A percentile compares a stretch with the other conserved stretches of the same genome.
These are phyloP conservation scores for Avena sativa DNA, from an alignment of 176 grass and related monocot genomes.

Conservation along the genomic window DNA sequence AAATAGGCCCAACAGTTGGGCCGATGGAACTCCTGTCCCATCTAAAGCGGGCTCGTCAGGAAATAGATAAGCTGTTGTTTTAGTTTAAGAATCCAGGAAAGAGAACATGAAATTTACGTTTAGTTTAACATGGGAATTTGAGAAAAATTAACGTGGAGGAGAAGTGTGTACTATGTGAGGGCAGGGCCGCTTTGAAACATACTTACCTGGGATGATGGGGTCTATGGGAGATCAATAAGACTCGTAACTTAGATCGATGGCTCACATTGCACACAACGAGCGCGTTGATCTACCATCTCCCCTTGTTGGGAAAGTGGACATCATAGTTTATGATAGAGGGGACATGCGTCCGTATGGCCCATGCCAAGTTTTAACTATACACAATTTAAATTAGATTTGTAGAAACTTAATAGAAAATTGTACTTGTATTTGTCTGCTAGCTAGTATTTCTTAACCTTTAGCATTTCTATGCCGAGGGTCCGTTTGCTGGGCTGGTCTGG, in stretches of 20 bases:
- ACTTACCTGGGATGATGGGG: slow-evolving; percentile 22
- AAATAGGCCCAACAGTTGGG: too few relatives aligned
- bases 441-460: too few relatives aligned
- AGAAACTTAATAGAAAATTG: too few relatives aligned
- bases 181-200: not conserved
- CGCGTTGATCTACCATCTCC: slow-evolving; percentile 9
- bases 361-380: not conserved
- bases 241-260: slow-evolving; percentile 16
- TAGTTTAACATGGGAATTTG: not conserved
- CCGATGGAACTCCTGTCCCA: too few relatives aligned
- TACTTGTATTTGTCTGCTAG: too few relatives aligned
- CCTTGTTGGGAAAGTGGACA: slow-evolving; percentile 42
- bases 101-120: not conserved
- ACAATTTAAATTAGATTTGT: too few relatives aligned
- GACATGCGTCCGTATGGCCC: slow-evolving; percentile 34
- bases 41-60: too few relatives aligned
- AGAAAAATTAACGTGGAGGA: not conserved
- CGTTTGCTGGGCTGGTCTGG: too few relatives aligned
- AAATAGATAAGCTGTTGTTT: too few relatives aligned
- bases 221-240: slow-evolving; percentile 2
- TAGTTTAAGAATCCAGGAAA: too few relatives aligned
- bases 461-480: too few relatives aligned
- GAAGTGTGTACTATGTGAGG: not conserved
- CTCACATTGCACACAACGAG: not conserved
- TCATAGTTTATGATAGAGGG: slow-evolving; percentile 65